phyloP scores from a whole-genome alignment of 306 rosid genomes.

The Lathyrus tuberosus region DNA sequence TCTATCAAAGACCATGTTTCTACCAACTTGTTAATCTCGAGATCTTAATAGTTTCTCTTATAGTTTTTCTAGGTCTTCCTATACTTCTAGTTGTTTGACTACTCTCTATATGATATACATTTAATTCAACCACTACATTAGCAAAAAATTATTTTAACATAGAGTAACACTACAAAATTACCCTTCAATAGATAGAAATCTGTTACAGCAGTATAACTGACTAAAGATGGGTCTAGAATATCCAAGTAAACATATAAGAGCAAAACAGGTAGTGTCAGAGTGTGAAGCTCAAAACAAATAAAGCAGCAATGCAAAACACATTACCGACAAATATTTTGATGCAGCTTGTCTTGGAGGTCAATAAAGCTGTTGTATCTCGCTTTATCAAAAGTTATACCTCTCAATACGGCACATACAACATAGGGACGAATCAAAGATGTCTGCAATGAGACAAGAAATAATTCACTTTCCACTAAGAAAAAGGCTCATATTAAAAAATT shows the following conservation, averaged over 20 bases:
- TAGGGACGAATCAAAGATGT: constrained; percentile 73
- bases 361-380: constrained; percentile 86
- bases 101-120: too few relatives aligned
- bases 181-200: not conserved
- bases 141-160: too few relatives aligned
- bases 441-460: constrained; percentile 44
- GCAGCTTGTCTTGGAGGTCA: constrained; percentile 97
- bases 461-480: constrained; percentile 32
- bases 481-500: not conserved
- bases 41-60: too few relatives aligned
- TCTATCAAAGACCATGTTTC: too few relatives aligned
- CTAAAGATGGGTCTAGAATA: constrained; percentile 1
- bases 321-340: constrained; percentile 94
- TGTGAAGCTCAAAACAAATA: constrained; percentile 5
- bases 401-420: constrained; percentile 84
- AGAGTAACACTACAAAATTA: not conserved
- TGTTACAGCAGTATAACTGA: not conserved
- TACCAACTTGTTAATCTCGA: too few relatives aligned
- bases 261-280: constrained; percentile 11
- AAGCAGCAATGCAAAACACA: constrained; percentile 35
- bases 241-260: constrained; percentile 1
- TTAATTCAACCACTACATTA: too few relatives aligned
- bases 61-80: too few relatives aligned
- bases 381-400: constrained; percentile 75
- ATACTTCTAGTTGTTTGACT: too few relatives aligned